Conservation (phyloP, 23 red algal genomes). For the Gracilaria vermiculophylla region DNA sequence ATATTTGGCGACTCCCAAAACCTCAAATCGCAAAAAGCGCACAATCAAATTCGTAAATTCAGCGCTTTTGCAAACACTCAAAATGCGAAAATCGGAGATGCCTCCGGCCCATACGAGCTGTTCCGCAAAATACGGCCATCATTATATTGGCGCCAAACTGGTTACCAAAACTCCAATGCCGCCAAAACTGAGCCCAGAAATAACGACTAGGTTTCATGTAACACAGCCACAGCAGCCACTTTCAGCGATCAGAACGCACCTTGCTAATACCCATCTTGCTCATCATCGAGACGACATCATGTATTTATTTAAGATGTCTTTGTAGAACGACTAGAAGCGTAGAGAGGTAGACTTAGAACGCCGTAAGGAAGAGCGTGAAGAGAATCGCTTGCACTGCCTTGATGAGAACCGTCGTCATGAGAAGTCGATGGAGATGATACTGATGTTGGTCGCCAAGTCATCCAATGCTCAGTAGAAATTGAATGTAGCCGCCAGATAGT, state of each 20-base stretch:
- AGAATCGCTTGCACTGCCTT: not conserved
- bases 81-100: not conserved
- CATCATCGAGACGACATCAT: not conserved
- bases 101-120: not conserved
- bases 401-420: not conserved
- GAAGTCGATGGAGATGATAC: not conserved
- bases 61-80: not conserved
- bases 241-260: not conserved
- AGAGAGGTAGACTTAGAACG: not conserved
- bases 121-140: not conserved
- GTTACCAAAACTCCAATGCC: too few relatives aligned
- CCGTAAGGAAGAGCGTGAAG: conserved; percentile 3
- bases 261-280: not conserved
- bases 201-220: not conserved
- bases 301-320: not conserved
- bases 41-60: not conserved
- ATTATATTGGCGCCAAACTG: not conserved
- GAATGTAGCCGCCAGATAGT: not conserved
- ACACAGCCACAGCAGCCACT: not conserved
- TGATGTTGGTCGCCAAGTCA: not conserved
- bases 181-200: not conserved
- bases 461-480: not conserved
- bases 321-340: not conserved
- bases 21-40: too few relatives aligned
- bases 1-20: too few relatives aligned